Conservation (phyloP, 768 basidiomycete genomes). For the Kwoniella heveanensis region DNA sequence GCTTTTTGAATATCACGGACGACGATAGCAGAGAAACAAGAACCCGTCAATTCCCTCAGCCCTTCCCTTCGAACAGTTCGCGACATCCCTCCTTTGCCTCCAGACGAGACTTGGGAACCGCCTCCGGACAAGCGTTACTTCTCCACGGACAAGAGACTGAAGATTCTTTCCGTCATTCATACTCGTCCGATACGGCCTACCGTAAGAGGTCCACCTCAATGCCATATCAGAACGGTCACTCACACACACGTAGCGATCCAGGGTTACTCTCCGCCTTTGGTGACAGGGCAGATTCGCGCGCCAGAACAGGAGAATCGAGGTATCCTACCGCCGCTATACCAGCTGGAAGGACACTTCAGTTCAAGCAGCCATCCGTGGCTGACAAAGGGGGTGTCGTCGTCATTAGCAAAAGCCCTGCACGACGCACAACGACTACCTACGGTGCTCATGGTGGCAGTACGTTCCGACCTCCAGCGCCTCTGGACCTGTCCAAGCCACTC, state of each 20-base stretch:
- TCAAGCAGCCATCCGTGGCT: constrained; percentile 26
- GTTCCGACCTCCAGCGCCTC: constrained; percentile 11
- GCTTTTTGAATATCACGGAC: constrained; percentile 14
- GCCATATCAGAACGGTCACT: constrained; percentile 2
- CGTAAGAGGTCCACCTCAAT: constrained; percentile 15
- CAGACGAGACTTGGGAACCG: not conserved
- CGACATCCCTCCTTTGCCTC: not conserved
- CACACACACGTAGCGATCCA: constrained; percentile 16
- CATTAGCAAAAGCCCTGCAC: constrained; percentile 6
- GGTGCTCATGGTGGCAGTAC: not conserved
- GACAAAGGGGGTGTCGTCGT: constrained; percentile 28
- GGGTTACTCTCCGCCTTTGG: constrained; percentile 12
- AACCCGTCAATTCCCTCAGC: not conserved
- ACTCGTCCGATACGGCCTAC: constrained; percentile 1
- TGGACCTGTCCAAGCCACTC: constrained; percentile 21
- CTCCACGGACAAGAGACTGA: not conserved
- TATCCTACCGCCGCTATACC: constrained; percentile 12
- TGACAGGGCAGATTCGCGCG: not conserved
- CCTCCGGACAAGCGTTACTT: not conserved
- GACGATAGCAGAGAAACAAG: not conserved
- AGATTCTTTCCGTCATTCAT: constrained; percentile 10
- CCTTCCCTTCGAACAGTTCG: not conserved
- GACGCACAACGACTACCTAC: not conserved
- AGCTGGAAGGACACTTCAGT: constrained; percentile 19
- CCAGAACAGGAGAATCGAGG: constrained; percentile 4